Base-by-base conservation (phyloP, 2,329 filamentous ascomycete species). In the Diaporthe capsici region DNA sequence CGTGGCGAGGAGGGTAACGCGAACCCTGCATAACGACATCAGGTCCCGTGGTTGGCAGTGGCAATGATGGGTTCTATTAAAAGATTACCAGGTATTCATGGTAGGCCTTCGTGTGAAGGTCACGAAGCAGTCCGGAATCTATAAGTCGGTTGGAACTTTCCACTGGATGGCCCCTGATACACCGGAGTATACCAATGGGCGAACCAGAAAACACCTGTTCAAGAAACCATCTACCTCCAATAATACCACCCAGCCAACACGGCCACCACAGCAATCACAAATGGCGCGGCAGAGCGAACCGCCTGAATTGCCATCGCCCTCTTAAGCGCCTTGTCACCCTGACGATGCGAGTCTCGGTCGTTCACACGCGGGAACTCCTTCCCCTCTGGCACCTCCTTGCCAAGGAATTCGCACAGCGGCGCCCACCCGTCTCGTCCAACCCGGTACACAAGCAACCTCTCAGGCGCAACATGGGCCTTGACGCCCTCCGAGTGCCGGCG, bases 321-420 rank as follows among this genome's bases (percentile, higher is more conserved):
- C 71, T 28, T 61, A 28, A 76, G 47, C 9, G 44, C 74, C 13
- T 51, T 49, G 28, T 70, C 61, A 25, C 55, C 63, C 39, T 63
- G 72, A 15, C 68, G 71, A 39, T 76, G 71, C 53, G 72, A 73
- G 42, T 57, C 74, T 31, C 71, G 72, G 63, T 75, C 75, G 22
- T 76, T 76, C 25, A 74, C 72, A n/a, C 63, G 73, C 8, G 75
- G 75, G 39, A 76, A 76, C 4, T 58, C 63, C 65, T 71, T 63
- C 2, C 63, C 72, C 4, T 17, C n/a, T 0, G 72, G 72, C 2
- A 75, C 25, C 42, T 73, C 57, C 65, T 60, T 75, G 5, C 58
- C 72, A 5, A 74, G 51, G 42, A 76, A 76, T 31, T 60, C 51
- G 58, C 75, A 76, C 31, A 75, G 65, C 8, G 75, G 75, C 47